Conservation (phyloP, 2,329 filamentous ascomycete genomes). For the Botryotinia calthae region DNA sequence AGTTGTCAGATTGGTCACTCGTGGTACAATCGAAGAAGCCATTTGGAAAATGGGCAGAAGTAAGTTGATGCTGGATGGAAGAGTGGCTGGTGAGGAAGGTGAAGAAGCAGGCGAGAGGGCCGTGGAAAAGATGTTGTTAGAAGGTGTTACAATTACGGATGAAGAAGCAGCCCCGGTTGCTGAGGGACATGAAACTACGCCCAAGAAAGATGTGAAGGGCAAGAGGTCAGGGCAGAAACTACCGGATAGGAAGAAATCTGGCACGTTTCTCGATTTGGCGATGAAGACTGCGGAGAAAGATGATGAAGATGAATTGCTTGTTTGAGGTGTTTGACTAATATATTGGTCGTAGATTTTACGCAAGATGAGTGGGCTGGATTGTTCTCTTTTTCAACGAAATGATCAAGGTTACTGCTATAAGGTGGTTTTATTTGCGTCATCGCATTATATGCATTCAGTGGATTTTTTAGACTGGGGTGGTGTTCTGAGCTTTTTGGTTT, state of each 20-base stretch:
- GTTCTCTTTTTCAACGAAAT: background rate
- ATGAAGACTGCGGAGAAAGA: background rate
- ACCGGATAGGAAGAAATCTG: constrained; percentile 13
- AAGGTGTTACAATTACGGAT: constrained; percentile 26
- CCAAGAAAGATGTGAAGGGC: constrained; percentile 15
- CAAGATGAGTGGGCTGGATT: background rate
- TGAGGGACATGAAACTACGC: constrained; percentile 15
- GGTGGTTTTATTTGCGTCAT: background rate
- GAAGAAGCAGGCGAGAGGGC: constrained; percentile 34
- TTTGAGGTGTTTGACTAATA: background rate
- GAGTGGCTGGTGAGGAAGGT: constrained; percentile 60
- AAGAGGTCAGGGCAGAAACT: constrained; percentile 2
- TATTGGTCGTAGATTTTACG: background rate
- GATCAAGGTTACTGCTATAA: background rate
- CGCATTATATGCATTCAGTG: background rate
- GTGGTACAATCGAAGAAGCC: constrained; percentile 84
- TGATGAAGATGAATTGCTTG: constrained; percentile 16
- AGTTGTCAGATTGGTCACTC: constrained; percentile 79
- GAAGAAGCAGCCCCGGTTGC: constrained; percentile 17
- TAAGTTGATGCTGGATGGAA: constrained; percentile 84
- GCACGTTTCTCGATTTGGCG: constrained; percentile 19
- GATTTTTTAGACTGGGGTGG: background rate
- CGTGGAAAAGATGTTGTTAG: constrained; percentile 35
- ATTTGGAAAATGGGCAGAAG: constrained; percentile 89
- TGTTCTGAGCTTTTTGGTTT: background rate